Evolutionary conservation across 139 green algal genomes (phyloP).

Genomic region (Coelastrella sp.): DNA sequence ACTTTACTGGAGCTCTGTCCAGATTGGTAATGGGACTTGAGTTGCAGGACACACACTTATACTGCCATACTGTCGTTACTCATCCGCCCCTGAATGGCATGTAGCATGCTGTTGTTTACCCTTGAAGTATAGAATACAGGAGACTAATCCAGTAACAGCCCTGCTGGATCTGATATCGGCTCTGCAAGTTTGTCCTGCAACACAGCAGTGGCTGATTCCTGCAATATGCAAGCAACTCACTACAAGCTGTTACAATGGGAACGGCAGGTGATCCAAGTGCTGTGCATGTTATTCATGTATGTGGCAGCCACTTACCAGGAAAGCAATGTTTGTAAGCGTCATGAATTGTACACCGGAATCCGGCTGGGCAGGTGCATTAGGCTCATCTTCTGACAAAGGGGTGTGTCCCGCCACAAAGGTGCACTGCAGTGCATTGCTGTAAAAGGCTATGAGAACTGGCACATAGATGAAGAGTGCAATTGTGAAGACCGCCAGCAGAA

Average conservation of each 20-base stretch:
- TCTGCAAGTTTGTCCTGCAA: not conserved
- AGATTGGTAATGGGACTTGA: too few species aligned
- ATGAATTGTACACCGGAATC: not conserved
- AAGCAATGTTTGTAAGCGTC: slow-evolving; percentile 27
- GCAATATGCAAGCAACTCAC: not conserved
- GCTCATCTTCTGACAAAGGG: not conserved
- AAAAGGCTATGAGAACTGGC: slow-evolving; percentile 27
- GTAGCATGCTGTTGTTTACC: too few species aligned
- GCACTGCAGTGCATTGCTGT: not conserved
- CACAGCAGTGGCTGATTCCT: not conserved
- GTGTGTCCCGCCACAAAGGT: not conserved
- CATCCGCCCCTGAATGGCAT: too few species aligned
- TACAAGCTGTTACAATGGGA: not conserved
- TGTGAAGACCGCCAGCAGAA: slow-evolving; percentile 12
- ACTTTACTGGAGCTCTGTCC: not conserved
- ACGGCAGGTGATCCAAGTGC: not conserved
- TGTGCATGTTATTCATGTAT: not conserved
- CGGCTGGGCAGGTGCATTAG: not conserved
- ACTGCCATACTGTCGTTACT: too few species aligned
- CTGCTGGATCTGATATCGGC: too few species aligned
- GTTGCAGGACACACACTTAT: too few species aligned
- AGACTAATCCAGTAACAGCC: not conserved
- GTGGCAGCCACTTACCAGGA: slow-evolving; percentile 20
- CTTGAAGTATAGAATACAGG: not conserved
- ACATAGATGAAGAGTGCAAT: slow-evolving; percentile 17